Percentiles rank a stretch among this genome's conserved stretches.
Evolutionary conservation across 768 basidiomycete species (phyloP).

Genomic region (Lactifluus rugatus): DNA sequence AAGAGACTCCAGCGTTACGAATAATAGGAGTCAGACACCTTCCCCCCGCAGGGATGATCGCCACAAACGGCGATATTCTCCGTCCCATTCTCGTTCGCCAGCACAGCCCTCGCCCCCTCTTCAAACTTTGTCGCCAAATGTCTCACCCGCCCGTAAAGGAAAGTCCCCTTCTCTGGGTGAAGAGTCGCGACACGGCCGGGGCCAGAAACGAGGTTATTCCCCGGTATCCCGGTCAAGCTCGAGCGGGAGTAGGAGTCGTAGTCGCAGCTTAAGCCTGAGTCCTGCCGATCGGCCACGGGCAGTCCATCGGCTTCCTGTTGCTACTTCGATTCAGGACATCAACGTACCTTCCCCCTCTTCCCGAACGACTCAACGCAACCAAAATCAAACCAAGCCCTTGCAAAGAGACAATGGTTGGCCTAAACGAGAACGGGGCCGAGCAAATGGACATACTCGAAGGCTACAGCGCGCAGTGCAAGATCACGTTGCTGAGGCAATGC

Average conservation of each 20-base stretch:
- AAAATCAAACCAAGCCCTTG: conserved; percentile 14
- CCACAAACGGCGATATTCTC: conserved; percentile 26
- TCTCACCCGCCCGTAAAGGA: conserved; percentile 6
- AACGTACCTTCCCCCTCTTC: conserved; percentile 7
- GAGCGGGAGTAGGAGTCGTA: conserved; percentile 45
- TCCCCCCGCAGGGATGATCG: conserved; percentile 35
- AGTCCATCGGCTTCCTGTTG: conserved; percentile 53
- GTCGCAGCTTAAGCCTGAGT: conserved; percentile 32
- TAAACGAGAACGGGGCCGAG: conserved; percentile 17
- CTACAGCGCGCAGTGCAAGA: conserved; percentile 1
- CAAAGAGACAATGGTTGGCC: conserved; percentile 21
- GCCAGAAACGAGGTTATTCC: conserved; percentile 36
- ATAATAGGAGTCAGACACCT: conserved; percentile 38
- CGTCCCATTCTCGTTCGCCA: conserved; percentile 26
- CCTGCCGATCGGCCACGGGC: conserved; percentile 42
- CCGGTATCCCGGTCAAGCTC: conserved; percentile 45
- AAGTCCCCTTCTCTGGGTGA: conserved; percentile 5
- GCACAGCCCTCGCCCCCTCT: conserved; percentile 14
- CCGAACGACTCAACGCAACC: conserved; percentile 7
- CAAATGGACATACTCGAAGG: conserved; percentile 11
- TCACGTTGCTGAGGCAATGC: conserved; percentile 11
- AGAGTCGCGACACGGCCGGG: conserved; percentile 21
- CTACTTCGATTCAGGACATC: conserved; percentile 32
- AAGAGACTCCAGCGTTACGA: conserved; percentile 39
- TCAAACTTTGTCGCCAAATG: conserved; percentile 13